Conservation (phyloP, 768 basidiomycete genomes). For the Fomitopsis pulvina region DNA sequence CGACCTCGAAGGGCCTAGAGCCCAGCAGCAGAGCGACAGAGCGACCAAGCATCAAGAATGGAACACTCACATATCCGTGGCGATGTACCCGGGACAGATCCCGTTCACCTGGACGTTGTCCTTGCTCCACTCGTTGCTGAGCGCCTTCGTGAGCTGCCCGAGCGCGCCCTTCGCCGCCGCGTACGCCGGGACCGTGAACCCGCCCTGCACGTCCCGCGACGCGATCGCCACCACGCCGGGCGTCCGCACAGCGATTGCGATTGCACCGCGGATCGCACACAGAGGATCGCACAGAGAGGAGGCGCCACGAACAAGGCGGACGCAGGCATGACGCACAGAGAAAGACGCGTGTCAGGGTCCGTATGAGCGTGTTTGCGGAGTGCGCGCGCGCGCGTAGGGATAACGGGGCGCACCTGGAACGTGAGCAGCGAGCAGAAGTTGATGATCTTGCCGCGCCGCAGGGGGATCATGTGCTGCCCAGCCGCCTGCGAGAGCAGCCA, state of each 20-base stretch:
- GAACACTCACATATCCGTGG: slow-evolving; percentile 71
- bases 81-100: slow-evolving; percentile 84
- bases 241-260: no score
- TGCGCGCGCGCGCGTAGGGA: background rate
- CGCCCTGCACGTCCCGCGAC: slow-evolving; percentile 32
- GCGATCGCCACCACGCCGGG: background rate
- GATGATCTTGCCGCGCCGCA: slow-evolving; percentile 63
- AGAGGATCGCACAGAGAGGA: no score
- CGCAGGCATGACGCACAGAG: background rate
- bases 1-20: background rate
- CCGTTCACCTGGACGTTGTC: slow-evolving; percentile 86
- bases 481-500: slow-evolving; percentile 84
- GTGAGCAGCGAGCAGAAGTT: slow-evolving; percentile 53
- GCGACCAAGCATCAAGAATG: background rate
- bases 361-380: background rate
- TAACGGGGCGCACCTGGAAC: slow-evolving; percentile 22
- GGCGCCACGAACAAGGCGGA: no score
- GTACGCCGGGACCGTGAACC: slow-evolving; percentile 79
- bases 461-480: slow-evolving; percentile 85
- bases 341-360: background rate
- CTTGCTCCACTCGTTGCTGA: slow-evolving; percentile 90
- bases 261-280: no score
- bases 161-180: slow-evolving; percentile 88
- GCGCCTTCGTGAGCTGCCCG: slow-evolving; percentile 80
- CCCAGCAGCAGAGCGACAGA: background rate